phyloP scores from a whole-genome alignment of 1,139 yeast genomes.

The Pichia sp. region DNA sequence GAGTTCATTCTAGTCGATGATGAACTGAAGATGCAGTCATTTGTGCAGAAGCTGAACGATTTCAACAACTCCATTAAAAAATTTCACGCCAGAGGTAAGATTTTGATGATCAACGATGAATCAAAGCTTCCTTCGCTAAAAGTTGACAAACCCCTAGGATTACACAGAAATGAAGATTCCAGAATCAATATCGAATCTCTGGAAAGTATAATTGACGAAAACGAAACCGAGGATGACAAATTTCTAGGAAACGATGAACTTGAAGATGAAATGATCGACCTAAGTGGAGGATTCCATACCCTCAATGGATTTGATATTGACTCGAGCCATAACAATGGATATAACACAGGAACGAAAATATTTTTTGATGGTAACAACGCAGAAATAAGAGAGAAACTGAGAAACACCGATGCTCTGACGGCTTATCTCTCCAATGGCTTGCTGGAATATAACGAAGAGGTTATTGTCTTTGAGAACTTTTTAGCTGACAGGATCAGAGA shows the following conservation, averaged over 20 bases:
- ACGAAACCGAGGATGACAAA: constrained; percentile 11
- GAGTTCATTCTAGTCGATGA: constrained; percentile 26
- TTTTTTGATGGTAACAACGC: background rate
- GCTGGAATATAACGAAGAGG: constrained; percentile 23
- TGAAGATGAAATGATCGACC: constrained; percentile 10
- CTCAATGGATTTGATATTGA: constrained; percentile 1
- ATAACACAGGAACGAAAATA: constrained; percentile 10
- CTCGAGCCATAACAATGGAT: background rate
- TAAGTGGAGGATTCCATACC: constrained; percentile 11
- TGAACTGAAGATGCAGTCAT: constrained; percentile 22
- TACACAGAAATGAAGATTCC: constrained; percentile 10
- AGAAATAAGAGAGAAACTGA: background rate
- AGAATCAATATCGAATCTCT: constrained; percentile 8
- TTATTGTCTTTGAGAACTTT: constrained; percentile 34
- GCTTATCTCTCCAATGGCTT: constrained; percentile 20
- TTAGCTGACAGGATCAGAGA: constrained; percentile 16
- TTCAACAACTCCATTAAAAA: constrained; percentile 14
- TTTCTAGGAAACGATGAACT: constrained; percentile 2
- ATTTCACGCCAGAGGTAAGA: background rate
- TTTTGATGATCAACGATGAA: constrained; percentile 2
- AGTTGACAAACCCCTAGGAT: constrained; percentile 19
- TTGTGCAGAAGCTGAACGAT: constrained; percentile 17
- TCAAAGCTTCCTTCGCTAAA: constrained; percentile 1
- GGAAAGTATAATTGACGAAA: constrained; percentile 14
- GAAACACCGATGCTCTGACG: constrained; percentile 3